These are phyloP conservation scores for Kuraishia molischiana DNA, from an alignment of 805 yeast species.

Conservation along the genomic window DNA sequence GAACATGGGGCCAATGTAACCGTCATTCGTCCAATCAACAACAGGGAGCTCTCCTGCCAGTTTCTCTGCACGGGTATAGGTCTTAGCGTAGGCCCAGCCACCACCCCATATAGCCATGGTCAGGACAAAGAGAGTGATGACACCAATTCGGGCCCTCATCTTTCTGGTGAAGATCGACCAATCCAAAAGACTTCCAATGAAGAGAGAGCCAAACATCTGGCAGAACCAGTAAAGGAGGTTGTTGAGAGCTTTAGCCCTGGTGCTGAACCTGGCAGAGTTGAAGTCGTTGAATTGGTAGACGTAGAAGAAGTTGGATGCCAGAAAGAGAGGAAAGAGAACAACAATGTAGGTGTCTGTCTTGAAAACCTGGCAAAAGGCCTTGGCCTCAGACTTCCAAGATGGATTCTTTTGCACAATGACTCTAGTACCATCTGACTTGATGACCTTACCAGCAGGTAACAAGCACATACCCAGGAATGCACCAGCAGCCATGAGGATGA, in stretches of 20 bases:
- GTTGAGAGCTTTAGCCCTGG: conserved; percentile 49
- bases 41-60: conserved; percentile 4
- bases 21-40: conserved; percentile 35
- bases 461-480: conserved; percentile 30
- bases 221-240: conserved; percentile 46
- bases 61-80: neutral
- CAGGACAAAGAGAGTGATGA: conserved; percentile 24
- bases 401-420: conserved; percentile 37
- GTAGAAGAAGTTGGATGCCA: conserved; percentile 53
- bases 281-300: conserved; percentile 49
- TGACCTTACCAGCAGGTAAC: conserved; percentile 40
- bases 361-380: conserved; percentile 16
- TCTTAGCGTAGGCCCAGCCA: conserved; percentile 20
- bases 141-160: conserved; percentile 35
- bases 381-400: conserved; percentile 29
- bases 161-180: conserved; percentile 26
- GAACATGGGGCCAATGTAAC: conserved; percentile 51
- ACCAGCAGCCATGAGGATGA: conserved; percentile 41
- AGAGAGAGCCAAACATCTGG: conserved; percentile 44
- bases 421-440: conserved; percentile 37
- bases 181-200: conserved; percentile 38
- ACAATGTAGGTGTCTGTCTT: conserved; percentile 22
- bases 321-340: conserved; percentile 46
- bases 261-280: conserved; percentile 43
- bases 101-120: conserved; percentile 48